These are phyloP conservation scores for Royoungia palumana DNA, from an alignment of 768 basidiomycete genomes.

Conservation along the genomic window DNA sequence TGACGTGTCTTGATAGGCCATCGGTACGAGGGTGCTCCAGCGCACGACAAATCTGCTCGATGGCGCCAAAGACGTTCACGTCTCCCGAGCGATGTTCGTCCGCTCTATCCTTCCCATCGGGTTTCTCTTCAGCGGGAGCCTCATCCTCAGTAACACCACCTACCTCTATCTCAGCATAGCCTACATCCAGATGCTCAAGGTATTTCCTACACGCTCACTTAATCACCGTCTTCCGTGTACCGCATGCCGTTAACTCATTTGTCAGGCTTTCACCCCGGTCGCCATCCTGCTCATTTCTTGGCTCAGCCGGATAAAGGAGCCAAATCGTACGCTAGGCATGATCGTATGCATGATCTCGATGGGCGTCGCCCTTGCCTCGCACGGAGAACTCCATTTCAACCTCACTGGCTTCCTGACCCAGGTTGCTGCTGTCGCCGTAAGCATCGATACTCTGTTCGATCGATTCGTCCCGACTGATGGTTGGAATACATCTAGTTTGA, in stretches of 20 bases:
- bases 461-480: not conserved
- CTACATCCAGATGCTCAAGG: slow-evolving; percentile 98
- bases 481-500: slow-evolving; percentile 62
- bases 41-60: slow-evolving; percentile 81
- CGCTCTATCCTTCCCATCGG: slow-evolving; percentile 92
- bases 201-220: slow-evolving; percentile 24
- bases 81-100: slow-evolving; percentile 75
- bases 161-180: slow-evolving; percentile 89
- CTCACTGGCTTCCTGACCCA: slow-evolving; percentile 85
- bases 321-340: slow-evolving; percentile 70
- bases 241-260: not conserved
- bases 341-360: slow-evolving; percentile 90
- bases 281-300: slow-evolving; percentile 94
- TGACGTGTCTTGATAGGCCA: slow-evolving; percentile 41
- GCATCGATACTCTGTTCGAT: not conserved
- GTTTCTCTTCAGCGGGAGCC: slow-evolving; percentile 86
- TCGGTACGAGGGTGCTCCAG: slow-evolving; percentile 83
- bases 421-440: slow-evolving; percentile 76
- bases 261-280: slow-evolving; percentile 84
- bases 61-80: slow-evolving; percentile 71
- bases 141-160: slow-evolving; percentile 89
- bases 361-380: slow-evolving; percentile 87
- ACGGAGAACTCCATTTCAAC: slow-evolving; percentile 85
- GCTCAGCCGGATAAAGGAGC: slow-evolving; percentile 83
- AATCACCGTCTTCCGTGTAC: not conserved